Percentiles rank a stretch among this genome's conserved stretches.
phyloP scores from a whole-genome alignment of 1,284 basidiomycete genomes.

The Trichosporon sp. region DNA sequence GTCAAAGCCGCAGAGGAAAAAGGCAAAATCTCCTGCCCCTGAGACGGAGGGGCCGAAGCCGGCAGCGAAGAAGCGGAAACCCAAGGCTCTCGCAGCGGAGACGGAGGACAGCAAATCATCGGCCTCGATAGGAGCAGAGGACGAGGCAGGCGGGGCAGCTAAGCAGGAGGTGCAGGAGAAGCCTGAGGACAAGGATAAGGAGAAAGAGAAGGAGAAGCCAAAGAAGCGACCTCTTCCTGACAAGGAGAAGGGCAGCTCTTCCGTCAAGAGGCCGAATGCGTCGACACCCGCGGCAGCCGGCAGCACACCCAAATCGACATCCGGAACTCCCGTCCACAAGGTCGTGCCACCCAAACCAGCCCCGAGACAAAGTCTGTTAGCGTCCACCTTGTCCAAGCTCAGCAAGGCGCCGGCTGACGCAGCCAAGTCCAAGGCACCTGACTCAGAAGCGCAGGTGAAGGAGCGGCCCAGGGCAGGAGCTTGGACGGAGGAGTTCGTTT shows the following conservation, averaged over 20 bases:
- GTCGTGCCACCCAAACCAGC: neutral
- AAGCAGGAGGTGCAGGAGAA: neutral
- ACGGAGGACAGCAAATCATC: neutral
- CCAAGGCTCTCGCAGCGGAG: neutral
- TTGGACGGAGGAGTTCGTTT: slow-evolving; percentile 20
- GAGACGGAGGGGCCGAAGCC: neutral
- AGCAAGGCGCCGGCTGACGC: neutral
- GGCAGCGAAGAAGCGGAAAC: neutral
- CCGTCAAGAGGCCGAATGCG: neutral
- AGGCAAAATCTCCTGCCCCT: neutral
- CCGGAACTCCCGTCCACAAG: neutral
- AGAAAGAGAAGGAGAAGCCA: neutral
- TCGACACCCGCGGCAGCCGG: neutral
- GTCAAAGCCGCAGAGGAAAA: neutral
- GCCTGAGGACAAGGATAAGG: neutral
- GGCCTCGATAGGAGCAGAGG: neutral
- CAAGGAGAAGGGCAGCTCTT: neutral
- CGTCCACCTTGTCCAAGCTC: slow-evolving; percentile 16
- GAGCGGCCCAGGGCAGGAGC: slow-evolving; percentile 17
- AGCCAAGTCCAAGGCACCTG: neutral
- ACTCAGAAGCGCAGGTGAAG: slow-evolving; percentile 1
- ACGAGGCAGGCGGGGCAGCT: neutral
- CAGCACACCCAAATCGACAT: neutral
- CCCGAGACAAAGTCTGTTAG: slow-evolving; percentile 13
- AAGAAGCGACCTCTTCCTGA: neutral